Evolutionary conservation across 352 stramenopile genomes (phyloP), one percentile per base, ranked within the genome.

Genomic region (Phytophthora quininea): DNA sequence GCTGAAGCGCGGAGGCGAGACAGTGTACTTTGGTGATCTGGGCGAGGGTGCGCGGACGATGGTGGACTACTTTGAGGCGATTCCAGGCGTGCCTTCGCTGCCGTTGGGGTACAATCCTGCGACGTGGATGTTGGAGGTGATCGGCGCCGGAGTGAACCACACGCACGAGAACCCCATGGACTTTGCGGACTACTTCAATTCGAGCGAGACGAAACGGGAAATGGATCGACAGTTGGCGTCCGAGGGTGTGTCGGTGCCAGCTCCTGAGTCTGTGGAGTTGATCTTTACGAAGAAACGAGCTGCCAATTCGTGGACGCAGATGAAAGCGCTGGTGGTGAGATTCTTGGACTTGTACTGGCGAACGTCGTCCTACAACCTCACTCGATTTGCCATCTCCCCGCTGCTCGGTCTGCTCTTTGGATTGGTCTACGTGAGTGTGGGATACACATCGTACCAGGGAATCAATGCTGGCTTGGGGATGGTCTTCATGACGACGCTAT

Each of bases 71-170:
- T 84, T 97, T 33, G 67, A 84, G 48, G 80, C 82, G 33, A 87
- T 96, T 51, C 79, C 91, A 24, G 19, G 77, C 53, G 76, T 83
- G 32, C 58, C 57, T 8, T 51, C 33, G 31, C 84, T 97, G 51
- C 67, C 74, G 3, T 52, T 46, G 40, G 76, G 80, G 32, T 85
- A 92, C 60, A 97, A 97, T 55, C 90, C 91, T 19, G 88, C 89
- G 12, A 93, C 91, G 11, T 97, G 88, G 87, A 96, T 97, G 88
- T 68, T 97, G n/a, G 80, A 86, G 52, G 64, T 83, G 8, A 84
- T 88, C 45, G 76, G 95, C 92, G 88, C 79, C 86, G 49, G 79
- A 68, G 58, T 83, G 3, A 69, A 54, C 54, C 54, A 71, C 58
- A 3, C 61, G 27, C 10, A 67, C 40, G 59, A 55, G 4, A 62